Evolutionary conservation across 306 rosid species (phyloP).

Genomic region (Abrus precatorius): DNA sequence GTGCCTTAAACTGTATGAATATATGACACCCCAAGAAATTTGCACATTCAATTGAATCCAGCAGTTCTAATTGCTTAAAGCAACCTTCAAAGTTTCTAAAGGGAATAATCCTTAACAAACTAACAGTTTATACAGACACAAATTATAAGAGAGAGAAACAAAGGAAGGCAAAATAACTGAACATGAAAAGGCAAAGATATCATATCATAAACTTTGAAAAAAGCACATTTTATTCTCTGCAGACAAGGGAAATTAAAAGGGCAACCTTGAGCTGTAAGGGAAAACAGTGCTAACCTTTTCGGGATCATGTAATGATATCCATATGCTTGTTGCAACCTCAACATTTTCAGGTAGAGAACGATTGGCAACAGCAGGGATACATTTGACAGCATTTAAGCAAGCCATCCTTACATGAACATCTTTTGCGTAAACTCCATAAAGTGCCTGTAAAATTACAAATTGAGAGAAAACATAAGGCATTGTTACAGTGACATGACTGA

Average conservation of each 20-base stretch:
- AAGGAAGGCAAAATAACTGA: not conserved
- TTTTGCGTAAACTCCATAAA: conserved; percentile 90
- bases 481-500: not conserved
- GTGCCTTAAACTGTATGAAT: not conserved
- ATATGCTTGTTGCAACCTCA: conserved; percentile 90
- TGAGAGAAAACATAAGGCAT: conserved; percentile 37
- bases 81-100: not conserved
- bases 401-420: conserved; percentile 96
- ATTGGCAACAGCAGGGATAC: conserved; percentile 86
- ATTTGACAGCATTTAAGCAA: conserved; percentile 89
- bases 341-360: conserved; percentile 74
- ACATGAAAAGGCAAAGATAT: not conserved
- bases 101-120: not conserved
- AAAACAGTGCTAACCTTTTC: conserved; percentile 73
- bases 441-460: conserved; percentile 72
- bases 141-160: not conserved
- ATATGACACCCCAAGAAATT: not conserved
- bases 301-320: conserved; percentile 96
- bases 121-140: not conserved
- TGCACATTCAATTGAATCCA: too few species aligned
- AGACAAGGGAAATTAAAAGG: not conserved
- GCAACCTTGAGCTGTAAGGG: conserved; percentile 5
- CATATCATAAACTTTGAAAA: conserved; percentile 3
- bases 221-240: not conserved
- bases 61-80: not conserved